Evolutionary conservation across 2,329 filamentous ascomycete genomes (phyloP), one percentile per base, ranked within the genome.

Genomic region (Talaromyces islandicus): DNA sequence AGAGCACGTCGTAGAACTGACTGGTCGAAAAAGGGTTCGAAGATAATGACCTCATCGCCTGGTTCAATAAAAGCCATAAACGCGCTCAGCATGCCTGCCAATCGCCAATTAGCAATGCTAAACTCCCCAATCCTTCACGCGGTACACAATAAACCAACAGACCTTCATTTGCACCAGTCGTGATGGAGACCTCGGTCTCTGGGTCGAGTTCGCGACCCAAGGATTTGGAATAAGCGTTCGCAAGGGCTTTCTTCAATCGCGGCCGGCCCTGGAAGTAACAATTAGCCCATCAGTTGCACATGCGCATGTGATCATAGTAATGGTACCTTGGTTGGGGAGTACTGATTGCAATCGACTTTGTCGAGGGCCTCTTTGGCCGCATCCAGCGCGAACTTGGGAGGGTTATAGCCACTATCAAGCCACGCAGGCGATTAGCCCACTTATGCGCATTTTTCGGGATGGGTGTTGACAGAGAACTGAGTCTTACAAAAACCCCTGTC

Each of bases 1-100:
- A 17, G 43, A 25, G 17, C 56, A 54, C 25, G 46, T 79, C 80
- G 71, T 80, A 79, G 69, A 76, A 57, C 81, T 71, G 73, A 90
- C 87, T 99, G 94, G 77, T 99, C 94, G 73, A 97, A 99, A 78
- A 97, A 99, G 11, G 94, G 94, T 79, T 99, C 94, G 73, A 99
- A 97, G 60, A 99, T 85, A 66, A 99, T 97, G 65, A 97, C 94
- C 75, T 99, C 94, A 71, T 99, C 94, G 12, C 91, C 94, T 0
- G 85, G 84, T 76, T 99, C 94, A 61, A 99, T 87, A 68, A 99
- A 99, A 2, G 85, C 94, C 94, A 99, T 97, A 71, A 99, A 97
- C 0, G 92, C 94, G 71, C 90, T 93, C 65, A 99, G 81, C 91
- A 97, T 97, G 69, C 91, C 85, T 84, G 19, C 14, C 14, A 60